A percentile compares a stretch with the other conserved stretches of the same genome.
Conservation (phyloP, 768 basidiomycete genomes). For the Glaciozyma antarctica region DNA sequence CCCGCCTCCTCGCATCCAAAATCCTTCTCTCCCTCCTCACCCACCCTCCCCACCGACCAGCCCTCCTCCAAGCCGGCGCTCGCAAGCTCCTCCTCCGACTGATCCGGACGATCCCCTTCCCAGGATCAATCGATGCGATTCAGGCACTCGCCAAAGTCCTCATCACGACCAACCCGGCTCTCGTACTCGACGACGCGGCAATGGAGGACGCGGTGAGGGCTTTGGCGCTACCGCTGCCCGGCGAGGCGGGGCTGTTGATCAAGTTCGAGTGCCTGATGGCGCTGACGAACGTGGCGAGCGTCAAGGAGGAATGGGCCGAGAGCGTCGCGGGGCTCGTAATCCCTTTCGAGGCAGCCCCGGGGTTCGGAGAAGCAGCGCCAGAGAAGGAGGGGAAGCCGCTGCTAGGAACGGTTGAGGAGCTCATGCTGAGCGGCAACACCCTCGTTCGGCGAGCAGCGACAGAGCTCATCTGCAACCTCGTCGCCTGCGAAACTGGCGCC, state of each 20-base stretch:
- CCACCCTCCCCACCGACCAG: conserved; percentile 26
- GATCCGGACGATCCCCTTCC: conserved; percentile 9
- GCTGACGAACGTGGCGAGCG: conserved; percentile 83
- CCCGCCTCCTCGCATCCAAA: too few relatives aligned
- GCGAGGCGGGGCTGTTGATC: conserved; percentile 55
- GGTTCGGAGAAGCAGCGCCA: conserved; percentile 23
- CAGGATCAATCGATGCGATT: conserved; percentile 44
- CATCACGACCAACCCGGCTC: conserved; percentile 80
- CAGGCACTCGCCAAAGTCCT: conserved; percentile 88
- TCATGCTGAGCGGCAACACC: conserved; percentile 55
- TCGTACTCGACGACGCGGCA: conserved; percentile 79
- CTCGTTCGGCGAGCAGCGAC: conserved; percentile 77
- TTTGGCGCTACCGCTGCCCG: conserved; percentile 55
- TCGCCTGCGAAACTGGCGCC: conserved; percentile 66
- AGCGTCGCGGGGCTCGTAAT: conserved; percentile 48
- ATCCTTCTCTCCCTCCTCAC: conserved; percentile 31
- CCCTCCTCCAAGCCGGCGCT: conserved; percentile 40
- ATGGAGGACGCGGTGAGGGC: conserved; percentile 72
- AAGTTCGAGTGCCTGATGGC: conserved; percentile 93
- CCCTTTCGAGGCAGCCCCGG: conserved; percentile 41
- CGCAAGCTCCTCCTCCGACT: conserved; percentile 44
- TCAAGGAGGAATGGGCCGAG: conserved; percentile 55
- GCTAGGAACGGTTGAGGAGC: conserved; percentile 56
- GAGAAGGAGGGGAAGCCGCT: conserved; percentile 35
- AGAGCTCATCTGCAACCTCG: conserved; percentile 85